phyloP scores from a whole-genome alignment of 176 grass and related monocot species.

The Microstegium vimineum region DNA sequence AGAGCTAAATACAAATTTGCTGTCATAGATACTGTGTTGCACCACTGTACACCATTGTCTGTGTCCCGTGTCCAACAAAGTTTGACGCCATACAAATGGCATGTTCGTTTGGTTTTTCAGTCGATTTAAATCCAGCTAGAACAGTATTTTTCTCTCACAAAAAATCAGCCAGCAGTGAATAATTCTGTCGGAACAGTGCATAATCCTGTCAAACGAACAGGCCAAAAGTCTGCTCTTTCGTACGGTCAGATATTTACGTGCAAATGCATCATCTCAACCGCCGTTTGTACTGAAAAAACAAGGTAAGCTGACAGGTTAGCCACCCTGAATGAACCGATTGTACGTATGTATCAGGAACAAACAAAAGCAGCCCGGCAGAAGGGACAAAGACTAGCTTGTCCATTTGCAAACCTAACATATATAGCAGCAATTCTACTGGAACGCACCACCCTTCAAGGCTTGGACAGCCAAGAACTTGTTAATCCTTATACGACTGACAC shows the following conservation, averaged over 20 bases:
- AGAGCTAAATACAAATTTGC: neutral
- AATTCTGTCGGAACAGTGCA: too few species aligned
- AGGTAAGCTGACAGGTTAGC: neutral
- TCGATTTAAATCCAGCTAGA: too few species aligned
- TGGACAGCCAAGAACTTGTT: neutral
- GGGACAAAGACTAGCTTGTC: neutral
- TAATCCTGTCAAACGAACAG: too few species aligned
- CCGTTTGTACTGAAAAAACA: neutral
- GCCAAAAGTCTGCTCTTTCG: neutral
- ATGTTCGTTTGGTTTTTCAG: too few species aligned
- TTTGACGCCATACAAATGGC: neutral
- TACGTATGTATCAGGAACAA: neutral
- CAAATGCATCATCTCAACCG: neutral
- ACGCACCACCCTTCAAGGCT: conserved; percentile 3
- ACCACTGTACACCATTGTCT: neutral
- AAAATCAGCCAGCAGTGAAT: too few species aligned
- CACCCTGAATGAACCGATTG: neutral
- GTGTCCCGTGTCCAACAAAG: neutral
- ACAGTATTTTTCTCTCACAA: too few species aligned
- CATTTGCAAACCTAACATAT: conserved; percentile 11
- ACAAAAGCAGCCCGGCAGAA: conserved; percentile 7
- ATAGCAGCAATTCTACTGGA: neutral
- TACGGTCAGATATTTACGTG: neutral
- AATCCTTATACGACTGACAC: neutral
- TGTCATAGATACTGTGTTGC: neutral